Evolutionary conservation across 306 rosid species (phyloP), one percentile per base, ranked within the genome.

Genomic region (Acacia crassicarpa): DNA sequence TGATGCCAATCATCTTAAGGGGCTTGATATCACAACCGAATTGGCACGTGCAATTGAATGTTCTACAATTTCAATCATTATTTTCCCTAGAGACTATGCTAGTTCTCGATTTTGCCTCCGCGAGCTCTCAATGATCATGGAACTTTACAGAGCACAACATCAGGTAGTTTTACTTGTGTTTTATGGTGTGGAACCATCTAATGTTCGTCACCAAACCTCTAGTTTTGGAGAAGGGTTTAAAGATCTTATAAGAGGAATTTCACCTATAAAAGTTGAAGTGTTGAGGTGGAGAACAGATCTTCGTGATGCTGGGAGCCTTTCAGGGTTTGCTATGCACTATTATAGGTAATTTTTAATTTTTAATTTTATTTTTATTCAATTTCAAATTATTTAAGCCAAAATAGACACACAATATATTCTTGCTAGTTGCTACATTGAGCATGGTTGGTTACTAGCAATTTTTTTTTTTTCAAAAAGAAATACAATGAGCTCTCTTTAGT

Each of bases 91-190:
- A 72, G 13, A 40, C 14, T 83, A 72, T 72, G 79, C 76, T 63
- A n/a, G 15, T 78, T 83, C 86, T 3, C 65, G 17, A 40, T 72
- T 65, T 80, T 83, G 86, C 33, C 22, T 83, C 12, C 1, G 12
- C 15, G 79, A 83, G 17, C 67, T 61, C 67, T 61, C 67, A 11
- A 4, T 11, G 12, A 61, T 61, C 16, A 61, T 61, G 67, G 67
- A 61, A 19, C 67, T 25, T 61, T 17, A 23, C 0, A 61, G 32
- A 25, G 16, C 33, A 25, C 15, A 48, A 2, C 58, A 17, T 16
- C 27, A 11, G 0, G 56, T 23, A 9, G 84, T 81, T 35, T 27
- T 81, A 14, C 84, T 80, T 1, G 65, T 58, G 15, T 58, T 58
- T 2, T 58, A 58, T 3, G 14, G 15, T 1, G 0, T 22, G 65